Percentiles rank a stretch among this genome's conserved stretches.
phyloP scores from a whole-genome alignment of 441 rosid species.

The Pelargonium myrrhifolium region DNA sequence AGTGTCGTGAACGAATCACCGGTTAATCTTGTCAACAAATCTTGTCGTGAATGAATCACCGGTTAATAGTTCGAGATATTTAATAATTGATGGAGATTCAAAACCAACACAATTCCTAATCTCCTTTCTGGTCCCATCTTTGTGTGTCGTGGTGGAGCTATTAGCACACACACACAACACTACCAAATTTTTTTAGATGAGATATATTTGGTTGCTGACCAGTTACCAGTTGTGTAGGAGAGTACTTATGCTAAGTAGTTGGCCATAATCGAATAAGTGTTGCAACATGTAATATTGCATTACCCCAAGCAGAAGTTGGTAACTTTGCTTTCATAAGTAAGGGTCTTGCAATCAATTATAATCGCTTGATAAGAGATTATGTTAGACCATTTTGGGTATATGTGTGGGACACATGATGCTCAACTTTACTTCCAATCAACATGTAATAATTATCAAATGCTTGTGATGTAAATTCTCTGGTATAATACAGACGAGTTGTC shows the following conservation, averaged over 20 bases:
- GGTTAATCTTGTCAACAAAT: not conserved
- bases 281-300: slow-evolving; percentile 1
- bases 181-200: not conserved
- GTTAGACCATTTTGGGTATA: slow-evolving; percentile 6
- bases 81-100: slow-evolving; percentile 5
- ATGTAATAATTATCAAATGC: slow-evolving; percentile 10
- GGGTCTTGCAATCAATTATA: not conserved
- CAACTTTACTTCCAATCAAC: not conserved
- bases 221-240: not conserved
- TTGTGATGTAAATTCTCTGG: not conserved
- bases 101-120: not conserved
- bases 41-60: not conserved
- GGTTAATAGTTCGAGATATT: not conserved
- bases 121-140: not conserved
- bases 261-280: not conserved
- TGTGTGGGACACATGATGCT: not conserved
- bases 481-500: too few relatives aligned
- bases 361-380: slow-evolving; percentile 11
- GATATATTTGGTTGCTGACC: not conserved
- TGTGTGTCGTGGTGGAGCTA: not conserved
- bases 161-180: not conserved
- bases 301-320: not conserved
- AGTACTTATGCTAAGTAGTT: not conserved
- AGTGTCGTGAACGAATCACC: not conserved
- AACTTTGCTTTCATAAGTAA: not conserved